These are phyloP conservation scores for Talaromyces sp. DNA, from an alignment of 2,329 filamentous ascomycete species.

Conservation along the genomic window DNA sequence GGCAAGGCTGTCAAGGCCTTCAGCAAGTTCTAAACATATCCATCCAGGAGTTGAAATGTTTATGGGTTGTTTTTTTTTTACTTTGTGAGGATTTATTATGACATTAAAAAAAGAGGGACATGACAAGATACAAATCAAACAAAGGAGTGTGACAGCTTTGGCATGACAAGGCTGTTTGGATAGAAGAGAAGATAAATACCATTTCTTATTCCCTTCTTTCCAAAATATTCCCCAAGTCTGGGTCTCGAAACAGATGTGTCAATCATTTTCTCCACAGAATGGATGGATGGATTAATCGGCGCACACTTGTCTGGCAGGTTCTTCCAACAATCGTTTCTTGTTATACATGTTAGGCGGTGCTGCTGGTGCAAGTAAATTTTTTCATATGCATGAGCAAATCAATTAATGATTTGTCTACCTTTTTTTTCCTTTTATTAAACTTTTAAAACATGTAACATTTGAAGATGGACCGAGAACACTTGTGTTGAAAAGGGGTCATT, in stretches of 20 bases:
- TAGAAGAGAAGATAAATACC: neutral
- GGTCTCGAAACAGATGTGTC: neutral
- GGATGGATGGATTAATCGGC: neutral
- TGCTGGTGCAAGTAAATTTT: neutral
- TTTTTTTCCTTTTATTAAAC: neutral
- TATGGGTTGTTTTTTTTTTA: constrained; percentile 6
- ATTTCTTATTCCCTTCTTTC: neutral
- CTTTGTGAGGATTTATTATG: neutral
- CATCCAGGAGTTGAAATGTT: neutral
- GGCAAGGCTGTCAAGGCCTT: constrained; percentile 98
- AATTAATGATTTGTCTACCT: neutral
- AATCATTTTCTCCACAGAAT: neutral
- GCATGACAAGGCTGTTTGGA: neutral
- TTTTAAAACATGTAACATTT: neutral
- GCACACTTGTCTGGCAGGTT: neutral
- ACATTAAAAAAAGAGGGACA: neutral
- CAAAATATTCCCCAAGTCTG: neutral
- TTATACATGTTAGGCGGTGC: neutral
- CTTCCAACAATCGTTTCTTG: neutral
- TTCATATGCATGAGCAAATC: neutral
- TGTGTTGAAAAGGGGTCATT: neutral
- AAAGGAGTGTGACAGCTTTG: neutral
- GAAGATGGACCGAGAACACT: neutral
- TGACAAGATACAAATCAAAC: neutral
- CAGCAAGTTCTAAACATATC: constrained; percentile 80